Evolutionary conservation across 140 eudicot genomes (phyloP).

Genomic region (Senecio squalidus): DNA sequence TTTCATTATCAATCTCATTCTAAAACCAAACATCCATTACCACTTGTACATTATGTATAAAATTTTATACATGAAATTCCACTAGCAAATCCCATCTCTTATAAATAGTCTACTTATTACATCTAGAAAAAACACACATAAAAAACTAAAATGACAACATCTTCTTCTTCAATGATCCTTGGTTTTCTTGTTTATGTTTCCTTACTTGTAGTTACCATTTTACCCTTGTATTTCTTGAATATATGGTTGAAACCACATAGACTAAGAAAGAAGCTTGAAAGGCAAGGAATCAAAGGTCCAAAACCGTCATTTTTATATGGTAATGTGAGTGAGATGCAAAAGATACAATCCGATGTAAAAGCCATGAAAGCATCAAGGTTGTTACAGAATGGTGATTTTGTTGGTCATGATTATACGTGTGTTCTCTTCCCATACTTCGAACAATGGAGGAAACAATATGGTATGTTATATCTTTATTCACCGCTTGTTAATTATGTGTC

Average conservation of each 20-base stretch:
- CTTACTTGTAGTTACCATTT: conserved; percentile 15
- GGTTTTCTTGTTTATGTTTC: conserved; percentile 13
- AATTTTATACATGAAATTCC: too few relatives aligned
- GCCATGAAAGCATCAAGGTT: conserved; percentile 14
- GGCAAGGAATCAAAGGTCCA: conserved; percentile 79
- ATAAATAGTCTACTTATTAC: conserved; percentile 13
- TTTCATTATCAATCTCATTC: not conserved
- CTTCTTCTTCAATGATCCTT: conserved; percentile 17
- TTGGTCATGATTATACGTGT: conserved; percentile 76
- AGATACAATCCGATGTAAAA: conserved; percentile 41
- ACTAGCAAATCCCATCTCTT: conserved; percentile 7
- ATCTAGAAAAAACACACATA: conserved; percentile 14
- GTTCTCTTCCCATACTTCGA: conserved; percentile 83
- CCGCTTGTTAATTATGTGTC: not conserved
- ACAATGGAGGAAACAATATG: conserved; percentile 83
- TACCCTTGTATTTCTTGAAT: conserved; percentile 30
- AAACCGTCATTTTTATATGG: conserved; percentile 61
- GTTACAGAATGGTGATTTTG: conserved; percentile 30
- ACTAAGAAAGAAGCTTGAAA: conserved; percentile 50
- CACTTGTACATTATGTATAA: conserved; percentile 21
- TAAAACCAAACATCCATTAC: not conserved
- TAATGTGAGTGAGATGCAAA: conserved; percentile 77
- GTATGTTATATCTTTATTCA: conserved; percentile 27
- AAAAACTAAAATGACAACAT: conserved; percentile 12
- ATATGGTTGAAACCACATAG: conserved; percentile 49